Percentiles rank a stretch among this genome's conserved stretches.
phyloP scores from a whole-genome alignment of 495 filamentous ascomycete genomes.

The Endocarpon pusillum region DNA sequence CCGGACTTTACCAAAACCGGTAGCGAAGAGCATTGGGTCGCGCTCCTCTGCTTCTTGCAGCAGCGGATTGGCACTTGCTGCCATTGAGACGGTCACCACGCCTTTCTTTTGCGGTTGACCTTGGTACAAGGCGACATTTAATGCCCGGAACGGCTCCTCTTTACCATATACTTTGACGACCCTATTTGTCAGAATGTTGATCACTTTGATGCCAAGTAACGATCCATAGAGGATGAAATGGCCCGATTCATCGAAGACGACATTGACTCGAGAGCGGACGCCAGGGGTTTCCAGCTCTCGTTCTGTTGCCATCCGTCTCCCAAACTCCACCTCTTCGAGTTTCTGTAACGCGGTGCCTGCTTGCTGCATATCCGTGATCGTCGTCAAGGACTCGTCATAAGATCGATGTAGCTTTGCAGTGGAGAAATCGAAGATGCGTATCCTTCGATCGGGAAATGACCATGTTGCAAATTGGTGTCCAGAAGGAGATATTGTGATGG shows the following conservation, averaged over 20 bases:
- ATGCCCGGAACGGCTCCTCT: slow-evolving; percentile 71
- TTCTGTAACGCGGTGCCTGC: slow-evolving; percentile 63
- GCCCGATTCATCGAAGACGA: slow-evolving; percentile 90
- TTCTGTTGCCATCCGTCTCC: slow-evolving; percentile 73
- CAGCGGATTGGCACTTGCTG: slow-evolving; percentile 80
- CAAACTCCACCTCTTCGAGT: slow-evolving; percentile 81
- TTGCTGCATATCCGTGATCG: slow-evolving; percentile 85
- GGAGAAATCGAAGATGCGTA: slow-evolving; percentile 84
- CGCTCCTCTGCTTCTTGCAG: slow-evolving; percentile 82
- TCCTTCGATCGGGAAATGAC: slow-evolving; percentile 83
- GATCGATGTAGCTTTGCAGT: slow-evolving; percentile 75
- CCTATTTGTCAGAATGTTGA: slow-evolving; percentile 87
- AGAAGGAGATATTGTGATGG: slow-evolving; percentile 73
- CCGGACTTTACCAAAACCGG: slow-evolving; percentile 71
- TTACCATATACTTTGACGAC: slow-evolving; percentile 74
- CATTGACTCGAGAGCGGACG: slow-evolving; percentile 56
- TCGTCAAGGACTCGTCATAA: slow-evolving; percentile 82
- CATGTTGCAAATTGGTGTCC: slow-evolving; percentile 74
- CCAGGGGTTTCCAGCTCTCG: slow-evolving; percentile 59
- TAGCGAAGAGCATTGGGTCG: slow-evolving; percentile 76
- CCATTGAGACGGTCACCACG: slow-evolving; percentile 92
- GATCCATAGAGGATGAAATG: slow-evolving; percentile 92
- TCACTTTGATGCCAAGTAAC: slow-evolving; percentile 73
- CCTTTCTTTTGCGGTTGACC: slow-evolving; percentile 85
- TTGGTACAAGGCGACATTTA: slow-evolving; percentile 83